Percentiles rank a stretch among this genome's conserved stretches.
Evolutionary conservation across 768 basidiomycete genomes (phyloP).

Genomic region (Lanmaoa pseudosensibilis): DNA sequence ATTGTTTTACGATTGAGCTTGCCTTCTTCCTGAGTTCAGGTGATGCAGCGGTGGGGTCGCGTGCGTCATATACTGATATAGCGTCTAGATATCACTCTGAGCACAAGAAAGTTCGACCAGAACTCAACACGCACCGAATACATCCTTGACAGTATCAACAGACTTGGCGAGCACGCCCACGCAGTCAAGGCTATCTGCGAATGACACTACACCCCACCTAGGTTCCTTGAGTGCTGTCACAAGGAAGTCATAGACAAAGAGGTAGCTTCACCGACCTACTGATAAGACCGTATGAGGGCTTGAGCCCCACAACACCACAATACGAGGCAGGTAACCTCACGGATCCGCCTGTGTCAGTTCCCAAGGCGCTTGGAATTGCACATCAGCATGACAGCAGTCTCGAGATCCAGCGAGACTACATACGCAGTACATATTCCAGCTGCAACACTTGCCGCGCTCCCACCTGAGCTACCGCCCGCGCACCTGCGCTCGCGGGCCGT

Average conservation of each 20-base stretch:
- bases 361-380: constrained; percentile 63
- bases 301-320: constrained; percentile 88
- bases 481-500: constrained; percentile 47
- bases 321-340: constrained; percentile 91
- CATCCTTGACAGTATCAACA: constrained; percentile 46
- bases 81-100: constrained; percentile 29
- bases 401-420: constrained; percentile 32
- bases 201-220: constrained; percentile 90
- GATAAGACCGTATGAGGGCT: constrained; percentile 92
- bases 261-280: constrained; percentile 58
- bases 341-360: constrained; percentile 96
- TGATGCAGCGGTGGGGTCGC: constrained; percentile 74
- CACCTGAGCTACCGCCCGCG: constrained; percentile 93
- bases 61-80: constrained; percentile 51
- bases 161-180: constrained; percentile 77
- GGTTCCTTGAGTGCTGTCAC: constrained; percentile 5
- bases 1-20: constrained; percentile 25
- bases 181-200: constrained; percentile 93
- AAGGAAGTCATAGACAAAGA: background rate
- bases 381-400: background rate
- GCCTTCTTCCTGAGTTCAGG: constrained; percentile 38
- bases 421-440: constrained; percentile 82
- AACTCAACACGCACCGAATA: constrained; percentile 56
- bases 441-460: constrained; percentile 91
- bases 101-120: background rate